Conservation (phyloP, 176 grass and related monocot species). For the Guadua angustifolia region DNA sequence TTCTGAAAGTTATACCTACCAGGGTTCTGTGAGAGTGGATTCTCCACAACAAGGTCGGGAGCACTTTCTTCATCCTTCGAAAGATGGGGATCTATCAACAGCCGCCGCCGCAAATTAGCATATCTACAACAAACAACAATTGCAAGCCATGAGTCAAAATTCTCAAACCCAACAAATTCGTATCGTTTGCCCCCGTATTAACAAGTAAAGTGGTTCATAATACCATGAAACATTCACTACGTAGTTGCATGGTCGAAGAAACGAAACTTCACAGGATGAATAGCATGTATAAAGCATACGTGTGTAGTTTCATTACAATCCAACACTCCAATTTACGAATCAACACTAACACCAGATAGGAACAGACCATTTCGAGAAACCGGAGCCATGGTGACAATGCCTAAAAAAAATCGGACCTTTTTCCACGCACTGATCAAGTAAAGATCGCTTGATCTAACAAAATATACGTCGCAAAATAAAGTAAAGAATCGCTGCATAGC, state of each 20-base stretch:
- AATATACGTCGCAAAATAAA: neutral
- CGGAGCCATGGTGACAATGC: neutral
- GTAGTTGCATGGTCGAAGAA: neutral
- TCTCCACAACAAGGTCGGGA: conserved; percentile 65
- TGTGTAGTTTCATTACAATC: neutral
- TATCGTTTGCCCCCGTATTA: neutral
- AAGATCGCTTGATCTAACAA: neutral
- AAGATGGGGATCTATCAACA: conserved; percentile 89
- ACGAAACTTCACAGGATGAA: neutral
- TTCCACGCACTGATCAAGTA: neutral
- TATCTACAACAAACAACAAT: conserved; percentile 56
- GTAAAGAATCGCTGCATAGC: neutral
- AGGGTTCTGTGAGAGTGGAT: conserved; percentile 95
- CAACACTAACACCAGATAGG: conserved; percentile 6
- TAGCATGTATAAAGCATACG: neutral
- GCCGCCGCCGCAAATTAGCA: conserved; percentile 69
- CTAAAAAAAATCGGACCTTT: neutral
- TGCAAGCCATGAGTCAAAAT: neutral
- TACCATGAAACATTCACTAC: neutral
- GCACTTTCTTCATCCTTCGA: conserved; percentile 75
- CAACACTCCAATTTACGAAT: neutral
- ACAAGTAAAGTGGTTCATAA: neutral
- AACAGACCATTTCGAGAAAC: neutral
- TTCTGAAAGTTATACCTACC: conserved; percentile 45
- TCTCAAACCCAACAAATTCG: neutral